Conservation (phyloP, 2,329 filamentous ascomycete genomes). For the Xylaria sp. region DNA sequence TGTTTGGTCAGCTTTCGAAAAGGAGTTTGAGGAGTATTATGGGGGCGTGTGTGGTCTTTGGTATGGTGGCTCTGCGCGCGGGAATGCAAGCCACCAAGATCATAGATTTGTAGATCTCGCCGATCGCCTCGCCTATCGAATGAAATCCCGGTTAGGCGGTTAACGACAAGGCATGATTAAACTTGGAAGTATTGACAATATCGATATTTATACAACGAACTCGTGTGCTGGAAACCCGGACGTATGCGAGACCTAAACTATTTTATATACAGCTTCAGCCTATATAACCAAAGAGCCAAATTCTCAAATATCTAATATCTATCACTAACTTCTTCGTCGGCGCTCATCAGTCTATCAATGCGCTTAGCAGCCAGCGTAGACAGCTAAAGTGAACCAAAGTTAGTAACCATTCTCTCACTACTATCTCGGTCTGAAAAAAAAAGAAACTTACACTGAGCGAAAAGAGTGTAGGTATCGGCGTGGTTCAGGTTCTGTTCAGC, state of each 20-base stretch:
- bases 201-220: slow-evolving; percentile 7
- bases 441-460: slow-evolving; percentile 55
- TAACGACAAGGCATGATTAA: background rate
- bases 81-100: background rate
- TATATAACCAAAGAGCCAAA: slow-evolving; percentile 11
- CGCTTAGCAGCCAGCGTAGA: slow-evolving; percentile 54
- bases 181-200: background rate
- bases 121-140: background rate
- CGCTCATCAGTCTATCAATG: background rate
- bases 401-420: background rate
- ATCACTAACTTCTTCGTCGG: background rate
- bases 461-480: slow-evolving; percentile 66
- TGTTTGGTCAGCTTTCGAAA: too few species aligned
- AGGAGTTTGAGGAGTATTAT: too few species aligned
- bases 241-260: background rate
- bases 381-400: slow-evolving; percentile 41
- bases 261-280: slow-evolving; percentile 24
- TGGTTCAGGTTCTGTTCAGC: slow-evolving; percentile 66
- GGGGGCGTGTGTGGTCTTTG: too few species aligned
- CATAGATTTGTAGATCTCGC: background rate
- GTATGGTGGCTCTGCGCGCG: too few species aligned
- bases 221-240: background rate
- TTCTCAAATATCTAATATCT: slow-evolving; percentile 1
- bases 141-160: background rate
- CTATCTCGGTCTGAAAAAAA: background rate